Evolutionary conservation across 2,329 filamentous ascomycete genomes (phyloP), one percentile per base, ranked within the genome.

Genomic region (Chaetomium sp.): DNA sequence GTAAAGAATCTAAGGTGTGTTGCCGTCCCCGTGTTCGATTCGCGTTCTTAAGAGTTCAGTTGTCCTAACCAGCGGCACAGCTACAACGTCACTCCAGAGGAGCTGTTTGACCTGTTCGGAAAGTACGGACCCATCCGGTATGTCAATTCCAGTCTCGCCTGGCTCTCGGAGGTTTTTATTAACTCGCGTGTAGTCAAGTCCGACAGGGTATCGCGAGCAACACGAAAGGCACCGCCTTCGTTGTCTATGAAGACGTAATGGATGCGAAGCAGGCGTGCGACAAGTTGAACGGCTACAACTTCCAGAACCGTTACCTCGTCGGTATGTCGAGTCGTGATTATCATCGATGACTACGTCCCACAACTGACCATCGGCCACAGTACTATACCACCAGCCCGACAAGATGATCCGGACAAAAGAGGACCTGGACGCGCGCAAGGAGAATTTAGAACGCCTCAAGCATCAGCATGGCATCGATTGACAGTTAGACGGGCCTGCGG

Each of bases 271-370:
- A 93, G 81, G 95, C 95, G 76, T 98, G 95, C 85, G 95, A 99
- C 84, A 97, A 98, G 84, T 85, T 99, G 79, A 99, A 99, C 84
- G 95, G 95, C 78, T 99, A 96, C 88, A 99, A 99, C 84, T 99
- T 99, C 80, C 95, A 99, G 84, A 97, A 94, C 82, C 91, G 95
- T 78, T 99, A 99, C 81, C 91, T 99, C 74, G 95, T 99, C 75
- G 93, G 92, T 96, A 87, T 68, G 92, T 87, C 59, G 50, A 29
- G 69, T 62, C 67, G 59, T 55, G 35, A 25, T 21, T 63, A 33
- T 27, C 16, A 23, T 57, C 5, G 49, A 35, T 9, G 3, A 25
- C 16, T 1, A 23, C 12, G 9, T 56, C 13, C 54, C 45, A 27
- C 47, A 19, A 19, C 56, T 63, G 16, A 60, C 64, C 68, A 66